phyloP scores from a whole-genome alignment of 257 asterid genomes.

The Rubia yunnanensis region DNA sequence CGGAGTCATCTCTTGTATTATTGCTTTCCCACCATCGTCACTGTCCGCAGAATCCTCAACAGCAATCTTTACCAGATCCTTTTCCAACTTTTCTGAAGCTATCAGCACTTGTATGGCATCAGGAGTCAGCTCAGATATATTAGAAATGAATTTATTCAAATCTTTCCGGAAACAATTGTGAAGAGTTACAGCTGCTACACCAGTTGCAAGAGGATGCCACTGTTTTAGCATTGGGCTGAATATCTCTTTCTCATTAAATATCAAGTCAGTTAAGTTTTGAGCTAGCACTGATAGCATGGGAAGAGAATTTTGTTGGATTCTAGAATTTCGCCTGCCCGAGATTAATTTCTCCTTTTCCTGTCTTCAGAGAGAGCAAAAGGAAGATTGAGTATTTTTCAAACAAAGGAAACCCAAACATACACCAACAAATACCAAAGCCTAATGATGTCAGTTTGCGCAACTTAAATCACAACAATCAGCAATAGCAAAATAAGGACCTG shows the following conservation, averaged over 20 bases:
- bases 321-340: conserved; percentile 56
- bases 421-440: background rate
- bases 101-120: conserved; percentile 86
- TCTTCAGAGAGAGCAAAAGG: conserved; percentile 49
- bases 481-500: background rate
- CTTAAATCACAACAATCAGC: background rate
- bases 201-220: conserved; percentile 87
- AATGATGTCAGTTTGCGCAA: background rate
- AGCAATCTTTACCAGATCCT: conserved; percentile 84
- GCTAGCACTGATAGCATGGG: conserved; percentile 73
- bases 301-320: conserved; percentile 55
- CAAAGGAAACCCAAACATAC: conserved; percentile 3
- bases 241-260: conserved; percentile 83
- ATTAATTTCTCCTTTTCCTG: conserved; percentile 80
- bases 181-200: conserved; percentile 85
- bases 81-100: conserved; percentile 83
- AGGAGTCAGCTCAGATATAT: conserved; percentile 73
- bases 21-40: conserved; percentile 94
- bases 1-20: conserved; percentile 91
- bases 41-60: conserved; percentile 84
- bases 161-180: conserved; percentile 75
- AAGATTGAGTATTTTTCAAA: conserved; percentile 30
- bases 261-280: conserved; percentile 64
- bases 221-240: conserved; percentile 71
- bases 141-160: conserved; percentile 57